Evolutionary conservation across 2,329 filamentous ascomycete genomes (phyloP).

Genomic region (Aspergillus floridensis): DNA sequence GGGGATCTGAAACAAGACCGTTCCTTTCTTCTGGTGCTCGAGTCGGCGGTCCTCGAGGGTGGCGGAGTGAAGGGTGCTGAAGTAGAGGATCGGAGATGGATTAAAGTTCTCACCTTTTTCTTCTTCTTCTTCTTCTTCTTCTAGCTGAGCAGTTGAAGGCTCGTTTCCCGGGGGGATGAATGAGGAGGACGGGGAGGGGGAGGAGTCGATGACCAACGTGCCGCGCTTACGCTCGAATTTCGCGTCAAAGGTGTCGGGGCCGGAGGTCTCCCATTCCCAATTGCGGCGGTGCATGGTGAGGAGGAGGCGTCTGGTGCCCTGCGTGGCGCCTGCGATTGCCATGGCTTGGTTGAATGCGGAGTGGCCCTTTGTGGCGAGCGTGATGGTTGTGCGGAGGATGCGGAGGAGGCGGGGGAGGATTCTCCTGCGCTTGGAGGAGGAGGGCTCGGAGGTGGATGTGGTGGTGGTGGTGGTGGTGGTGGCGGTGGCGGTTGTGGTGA

Average conservation of each 20-base stretch:
- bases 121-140: not conserved
- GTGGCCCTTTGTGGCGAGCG: slow-evolving; percentile 67
- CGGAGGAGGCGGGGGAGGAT: slow-evolving; percentile 25
- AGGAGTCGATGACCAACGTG: slow-evolving; percentile 61
- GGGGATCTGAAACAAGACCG: slow-evolving; percentile 66
- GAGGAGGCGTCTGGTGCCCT: slow-evolving; percentile 65
- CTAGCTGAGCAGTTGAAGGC: not conserved
- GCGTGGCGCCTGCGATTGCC: slow-evolving; percentile 59
- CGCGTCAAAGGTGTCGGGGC: slow-evolving; percentile 71
- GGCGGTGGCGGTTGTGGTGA: slow-evolving; percentile 49
- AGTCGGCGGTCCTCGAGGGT: slow-evolving; percentile 47
- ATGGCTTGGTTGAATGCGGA: slow-evolving; percentile 71
- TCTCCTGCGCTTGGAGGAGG: slow-evolving; percentile 36
- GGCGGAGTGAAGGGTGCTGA: slow-evolving; percentile 47
- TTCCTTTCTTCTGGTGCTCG: slow-evolving; percentile 51
- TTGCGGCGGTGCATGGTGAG: slow-evolving; percentile 60
- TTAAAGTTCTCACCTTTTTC: not conserved
- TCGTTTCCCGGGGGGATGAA: not conserved
- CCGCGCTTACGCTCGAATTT: slow-evolving; percentile 70
- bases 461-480: slow-evolving; percentile 4
- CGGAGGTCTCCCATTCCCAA: slow-evolving; percentile 48
- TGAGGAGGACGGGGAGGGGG: slow-evolving; percentile 20
- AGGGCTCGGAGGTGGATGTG: not conserved
- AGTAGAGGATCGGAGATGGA: slow-evolving; percentile 51
- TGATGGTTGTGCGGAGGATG: slow-evolving; percentile 59